Evolutionary conservation across 257 asterid species (phyloP), one percentile per base, ranked within the genome.

Genomic region (Nicotiana benthamiana): DNA sequence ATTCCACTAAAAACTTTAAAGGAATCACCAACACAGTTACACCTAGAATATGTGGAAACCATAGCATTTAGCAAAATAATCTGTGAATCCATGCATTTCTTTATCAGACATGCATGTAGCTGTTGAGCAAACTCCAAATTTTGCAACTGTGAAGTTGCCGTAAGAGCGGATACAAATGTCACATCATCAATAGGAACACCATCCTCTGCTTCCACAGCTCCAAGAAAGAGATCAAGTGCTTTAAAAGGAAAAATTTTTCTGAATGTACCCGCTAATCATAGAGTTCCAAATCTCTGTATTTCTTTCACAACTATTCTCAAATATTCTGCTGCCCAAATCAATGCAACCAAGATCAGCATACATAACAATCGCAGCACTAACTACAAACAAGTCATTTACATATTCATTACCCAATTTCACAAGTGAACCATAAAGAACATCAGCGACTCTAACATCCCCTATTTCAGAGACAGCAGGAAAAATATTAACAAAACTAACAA

Each of bases 311-410:
- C 94, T 87, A 80, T 75, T 77, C 83, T 90, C 89, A 78, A 90
- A 93, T 82, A 91, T 81, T 84, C 81, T 91, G 82, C 88, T 86
- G 34, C 93, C 90, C 26, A 78, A 36, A 77, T 81, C 89, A 56
- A 90, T 70, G 85, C 88, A 84, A 72, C 91, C 92, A 83, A 93
- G 89, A 59, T 91, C 97, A 3, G 94, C 89, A 84, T 87, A 93
- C 91, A 89, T 90, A 82, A 89, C 87, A 82, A 93, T 93, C 20
- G 91, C 90, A 9, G 97, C 91, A 85, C 97, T 93, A 88, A 93
- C 93, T 16, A 90, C 88, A 77, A 84, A 91, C 83, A 88, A 67
- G 88, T 93, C 93, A 75, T 84, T 67, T 28, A 84, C 90, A 86
- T 83, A 90, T 72, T 82, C 88, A 67, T 64, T 81, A 20, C 97